phyloP scores from a whole-genome alignment of 306 rosid species.

The Cucumis hystrix region DNA sequence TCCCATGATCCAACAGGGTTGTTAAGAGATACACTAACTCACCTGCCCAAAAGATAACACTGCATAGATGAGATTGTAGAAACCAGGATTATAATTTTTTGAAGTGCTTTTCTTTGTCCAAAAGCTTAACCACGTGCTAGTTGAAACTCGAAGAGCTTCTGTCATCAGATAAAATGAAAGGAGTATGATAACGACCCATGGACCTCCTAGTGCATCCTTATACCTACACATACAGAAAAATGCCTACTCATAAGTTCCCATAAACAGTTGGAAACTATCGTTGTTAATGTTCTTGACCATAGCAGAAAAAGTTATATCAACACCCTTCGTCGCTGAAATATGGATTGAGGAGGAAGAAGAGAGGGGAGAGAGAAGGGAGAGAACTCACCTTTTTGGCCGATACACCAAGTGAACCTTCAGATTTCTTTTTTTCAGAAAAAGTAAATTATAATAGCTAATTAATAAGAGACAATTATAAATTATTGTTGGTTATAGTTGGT shows the following conservation, averaged over 20 bases:
- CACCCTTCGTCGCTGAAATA: no score
- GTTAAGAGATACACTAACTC: constrained; percentile 1
- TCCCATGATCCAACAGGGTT: not conserved
- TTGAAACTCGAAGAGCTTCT: constrained; percentile 65
- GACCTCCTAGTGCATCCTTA: constrained; percentile 69
- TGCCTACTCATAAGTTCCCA: not conserved
- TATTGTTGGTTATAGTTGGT: not conserved
- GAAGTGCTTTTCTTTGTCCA: constrained; percentile 59
- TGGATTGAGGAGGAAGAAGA: no score
- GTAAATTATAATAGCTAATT: not conserved
- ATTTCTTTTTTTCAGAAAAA: not conserved
- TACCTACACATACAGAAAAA: constrained; percentile 32
- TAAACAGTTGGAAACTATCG: not conserved
- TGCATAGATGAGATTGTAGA: constrained; percentile 55
- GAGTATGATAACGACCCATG: constrained; percentile 58
- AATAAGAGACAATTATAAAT: not conserved
- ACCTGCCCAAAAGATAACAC: constrained; percentile 76
- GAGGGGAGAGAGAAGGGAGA: no score
- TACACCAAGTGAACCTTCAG: no score
- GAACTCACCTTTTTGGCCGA: no score
- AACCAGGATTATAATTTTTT: constrained; percentile 36
- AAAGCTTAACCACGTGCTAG: constrained; percentile 73
- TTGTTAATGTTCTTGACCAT: no score
- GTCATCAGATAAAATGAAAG: constrained; percentile 42
- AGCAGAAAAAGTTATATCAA: no score